Percentiles rank a stretch among this genome's conserved stretches.
Evolutionary conservation across 1,284 basidiomycete species (phyloP).

Genomic region (Papiliotrema laurentii): DNA sequence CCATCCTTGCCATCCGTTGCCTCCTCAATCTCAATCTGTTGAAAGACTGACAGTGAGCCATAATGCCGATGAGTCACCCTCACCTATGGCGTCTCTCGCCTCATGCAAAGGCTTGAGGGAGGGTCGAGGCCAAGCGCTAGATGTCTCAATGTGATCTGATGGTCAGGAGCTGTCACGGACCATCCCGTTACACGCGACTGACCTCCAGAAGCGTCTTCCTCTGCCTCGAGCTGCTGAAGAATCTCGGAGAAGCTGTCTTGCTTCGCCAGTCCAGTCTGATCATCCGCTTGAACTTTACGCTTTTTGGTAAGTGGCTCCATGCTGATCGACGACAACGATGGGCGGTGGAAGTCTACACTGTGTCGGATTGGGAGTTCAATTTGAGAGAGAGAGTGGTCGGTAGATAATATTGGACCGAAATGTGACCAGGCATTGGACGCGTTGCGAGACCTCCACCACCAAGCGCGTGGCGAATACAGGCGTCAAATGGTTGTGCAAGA

Average conservation of each 20-base stretch:
- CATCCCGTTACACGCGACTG: constrained; percentile 1
- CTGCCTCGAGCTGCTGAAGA: constrained; percentile 67
- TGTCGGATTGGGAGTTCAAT: too few relatives aligned
- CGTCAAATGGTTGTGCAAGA: too few relatives aligned
- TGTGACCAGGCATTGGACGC: too few relatives aligned
- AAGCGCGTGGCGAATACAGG: too few relatives aligned
- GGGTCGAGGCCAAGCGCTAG: constrained; percentile 74
- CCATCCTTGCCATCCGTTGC: constrained; percentile 55
- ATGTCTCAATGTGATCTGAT: constrained; percentile 43
- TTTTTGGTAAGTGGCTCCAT: constrained; percentile 32
- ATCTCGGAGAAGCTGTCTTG: constrained; percentile 68
- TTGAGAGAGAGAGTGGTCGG: too few relatives aligned
- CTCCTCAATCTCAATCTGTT: constrained; percentile 89
- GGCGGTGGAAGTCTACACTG: too few relatives aligned
- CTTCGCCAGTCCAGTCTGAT: constrained; percentile 10
- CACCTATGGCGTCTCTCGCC: constrained; percentile 61
- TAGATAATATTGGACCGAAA: too few relatives aligned
- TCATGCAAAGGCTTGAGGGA: constrained; percentile 56
- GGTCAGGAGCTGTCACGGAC: neutral
- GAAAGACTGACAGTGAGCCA: constrained; percentile 56
- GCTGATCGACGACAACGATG: neutral
- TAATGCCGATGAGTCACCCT: constrained; percentile 11
- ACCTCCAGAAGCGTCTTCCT: constrained; percentile 53
- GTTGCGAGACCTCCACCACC: too few relatives aligned
- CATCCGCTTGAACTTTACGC: constrained; percentile 24